Conservation (phyloP, 2,329 filamentous ascomycete genomes). For the Neoascochyta sp. region DNA sequence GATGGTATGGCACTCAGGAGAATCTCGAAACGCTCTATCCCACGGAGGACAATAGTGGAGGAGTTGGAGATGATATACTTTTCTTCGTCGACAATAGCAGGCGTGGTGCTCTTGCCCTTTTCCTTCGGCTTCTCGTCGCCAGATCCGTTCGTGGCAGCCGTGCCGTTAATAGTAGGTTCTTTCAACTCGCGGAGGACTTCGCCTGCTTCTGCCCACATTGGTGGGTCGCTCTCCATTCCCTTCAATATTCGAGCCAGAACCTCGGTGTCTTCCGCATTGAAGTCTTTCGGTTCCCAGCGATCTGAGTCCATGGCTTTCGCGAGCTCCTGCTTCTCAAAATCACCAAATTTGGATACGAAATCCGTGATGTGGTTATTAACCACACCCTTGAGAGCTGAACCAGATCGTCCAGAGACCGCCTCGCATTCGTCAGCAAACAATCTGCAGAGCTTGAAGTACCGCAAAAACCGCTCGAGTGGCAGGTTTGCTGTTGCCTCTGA, state of each 20-base stretch:
- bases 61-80: constrained; percentile 82
- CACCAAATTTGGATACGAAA: constrained; percentile 69
- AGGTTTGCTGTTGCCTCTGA: constrained; percentile 68
- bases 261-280: constrained; percentile 58
- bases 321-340: constrained; percentile 69
- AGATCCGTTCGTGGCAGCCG: constrained; percentile 28
- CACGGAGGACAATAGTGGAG: constrained; percentile 73
- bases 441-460: constrained; percentile 78
- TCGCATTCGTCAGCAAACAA: constrained; percentile 85
- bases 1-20: constrained; percentile 82
- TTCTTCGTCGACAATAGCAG: constrained; percentile 77
- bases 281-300: constrained; percentile 75
- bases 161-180: constrained; percentile 22
- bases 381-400: constrained; percentile 70
- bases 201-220: constrained; percentile 61
- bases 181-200: constrained; percentile 29
- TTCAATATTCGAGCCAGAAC: constrained; percentile 64
- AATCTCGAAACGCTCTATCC: constrained; percentile 77
- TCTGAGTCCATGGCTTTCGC: constrained; percentile 76
- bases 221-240: constrained; percentile 67
- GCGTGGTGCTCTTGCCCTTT: constrained; percentile 45
- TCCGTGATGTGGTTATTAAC: constrained; percentile 80
- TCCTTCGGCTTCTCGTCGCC: constrained; percentile 28
- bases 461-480: constrained; percentile 66
- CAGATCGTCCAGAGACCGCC: constrained; percentile 74